These are phyloP conservation scores for Gonium pectorale DNA, from an alignment of 139 green algal species.

Conservation along the genomic window DNA sequence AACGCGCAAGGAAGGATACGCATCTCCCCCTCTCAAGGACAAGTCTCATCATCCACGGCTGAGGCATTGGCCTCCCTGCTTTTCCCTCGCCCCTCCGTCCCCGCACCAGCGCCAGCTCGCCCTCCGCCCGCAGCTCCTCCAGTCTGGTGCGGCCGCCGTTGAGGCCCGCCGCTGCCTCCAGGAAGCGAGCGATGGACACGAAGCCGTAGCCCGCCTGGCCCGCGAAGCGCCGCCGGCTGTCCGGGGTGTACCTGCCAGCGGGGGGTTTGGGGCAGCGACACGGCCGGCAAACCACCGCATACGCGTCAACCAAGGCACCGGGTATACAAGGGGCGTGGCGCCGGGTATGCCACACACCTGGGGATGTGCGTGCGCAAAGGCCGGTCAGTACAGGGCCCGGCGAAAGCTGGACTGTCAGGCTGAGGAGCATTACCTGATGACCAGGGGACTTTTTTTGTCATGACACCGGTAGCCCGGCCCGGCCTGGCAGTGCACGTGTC, in stretches of 20 bases:
- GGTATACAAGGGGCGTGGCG: too few species aligned
- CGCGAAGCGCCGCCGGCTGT: conserved; percentile 65
- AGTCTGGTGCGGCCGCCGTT: neutral
- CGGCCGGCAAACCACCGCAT: neutral
- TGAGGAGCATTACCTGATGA: too few species aligned
- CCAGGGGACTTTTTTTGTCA: too few species aligned
- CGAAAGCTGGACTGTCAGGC: too few species aligned
- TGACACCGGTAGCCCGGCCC: too few species aligned
- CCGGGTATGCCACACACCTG: too few species aligned
- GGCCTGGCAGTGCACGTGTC: too few species aligned
- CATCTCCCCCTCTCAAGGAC: too few species aligned
- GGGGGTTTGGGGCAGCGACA: neutral
- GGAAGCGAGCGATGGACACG: conserved; percentile 57
- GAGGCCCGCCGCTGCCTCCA: neutral
- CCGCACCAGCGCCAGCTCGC: conserved; percentile 51
- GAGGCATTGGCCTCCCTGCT: neutral
- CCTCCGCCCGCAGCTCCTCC: conserved; percentile 24
- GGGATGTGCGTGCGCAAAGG: too few species aligned
- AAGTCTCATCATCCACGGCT: neutral
- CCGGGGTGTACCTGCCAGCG: conserved; percentile 55
- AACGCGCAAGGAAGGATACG: too few species aligned
- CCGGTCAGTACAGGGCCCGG: too few species aligned
- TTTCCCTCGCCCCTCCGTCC: neutral
- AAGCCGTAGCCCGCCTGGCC: conserved; percentile 82
- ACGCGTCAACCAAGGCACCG: too few species aligned